These are phyloP conservation scores for Gynochthodes officinalis DNA, from an alignment of 257 asterid genomes.

Conservation along the genomic window DNA sequence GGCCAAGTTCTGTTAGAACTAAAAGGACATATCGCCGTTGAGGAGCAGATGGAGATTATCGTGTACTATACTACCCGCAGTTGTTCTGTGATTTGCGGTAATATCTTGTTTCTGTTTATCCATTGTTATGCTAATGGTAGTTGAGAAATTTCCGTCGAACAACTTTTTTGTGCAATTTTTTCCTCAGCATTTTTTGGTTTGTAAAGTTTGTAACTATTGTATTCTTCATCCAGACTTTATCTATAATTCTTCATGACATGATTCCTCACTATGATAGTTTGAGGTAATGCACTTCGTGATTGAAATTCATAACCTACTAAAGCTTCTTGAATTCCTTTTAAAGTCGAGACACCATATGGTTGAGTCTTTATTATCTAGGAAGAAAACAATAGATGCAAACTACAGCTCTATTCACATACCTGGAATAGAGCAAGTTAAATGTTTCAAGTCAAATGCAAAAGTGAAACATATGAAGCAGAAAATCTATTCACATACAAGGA, in stretches of 20 bases:
- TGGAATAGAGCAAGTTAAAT: neutral
- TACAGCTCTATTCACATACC: too few species aligned
- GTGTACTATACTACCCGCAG: neutral
- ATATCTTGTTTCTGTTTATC: conserved; percentile 4
- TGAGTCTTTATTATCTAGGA: neutral
- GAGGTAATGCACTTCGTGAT: neutral
- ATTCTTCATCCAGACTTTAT: neutral
- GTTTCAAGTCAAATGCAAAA: neutral
- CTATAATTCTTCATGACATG: neutral
- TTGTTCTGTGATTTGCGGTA: neutral
- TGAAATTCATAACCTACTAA: neutral
- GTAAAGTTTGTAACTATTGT: conserved; percentile 3
- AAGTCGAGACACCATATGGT: neutral
- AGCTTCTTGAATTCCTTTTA: neutral
- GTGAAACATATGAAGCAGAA: neutral
- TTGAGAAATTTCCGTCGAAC: neutral
- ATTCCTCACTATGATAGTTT: neutral
- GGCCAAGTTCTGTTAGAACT: conserved; percentile 51
- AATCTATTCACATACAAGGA: neutral
- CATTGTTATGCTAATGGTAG: neutral
- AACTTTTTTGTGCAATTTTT: neutral
- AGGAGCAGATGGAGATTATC: conserved; percentile 6
- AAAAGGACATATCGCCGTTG: conserved; percentile 27
- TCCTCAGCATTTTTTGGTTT: neutral
- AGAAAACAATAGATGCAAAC: neutral